Evolutionary conservation across 345 rosid species (phyloP).

Genomic region (Brassica napus): DNA sequence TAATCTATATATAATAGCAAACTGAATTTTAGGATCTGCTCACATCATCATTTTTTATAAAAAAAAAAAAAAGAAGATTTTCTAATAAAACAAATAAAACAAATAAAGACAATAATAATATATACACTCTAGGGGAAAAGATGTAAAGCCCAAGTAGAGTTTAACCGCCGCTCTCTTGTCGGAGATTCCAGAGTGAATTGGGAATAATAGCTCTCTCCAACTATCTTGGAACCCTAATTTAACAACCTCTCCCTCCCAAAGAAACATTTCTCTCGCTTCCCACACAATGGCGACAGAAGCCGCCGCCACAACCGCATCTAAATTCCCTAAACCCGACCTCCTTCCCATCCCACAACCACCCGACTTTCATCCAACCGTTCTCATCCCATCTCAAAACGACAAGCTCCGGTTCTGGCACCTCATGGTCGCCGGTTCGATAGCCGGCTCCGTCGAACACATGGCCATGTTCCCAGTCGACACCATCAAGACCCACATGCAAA

Average conservation of each 20-base stretch:
- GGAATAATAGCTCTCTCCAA: slow-evolving; percentile 24
- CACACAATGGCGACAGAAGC: slow-evolving; percentile 60
- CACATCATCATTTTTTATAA: too few species aligned
- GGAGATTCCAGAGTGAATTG: slow-evolving; percentile 34
- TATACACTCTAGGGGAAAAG: not conserved
- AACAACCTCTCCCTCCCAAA: not conserved
- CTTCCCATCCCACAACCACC: slow-evolving; percentile 57
- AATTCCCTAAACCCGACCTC: slow-evolving; percentile 48
- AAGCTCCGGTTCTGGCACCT: slow-evolving; percentile 90
- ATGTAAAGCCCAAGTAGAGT: slow-evolving; percentile 9
- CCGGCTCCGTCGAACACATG: slow-evolving; percentile 95
- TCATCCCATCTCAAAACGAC: slow-evolving; percentile 45
- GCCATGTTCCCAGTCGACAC: slow-evolving; percentile 99
- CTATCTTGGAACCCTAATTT: slow-evolving; percentile 32
- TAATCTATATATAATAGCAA: too few species aligned
- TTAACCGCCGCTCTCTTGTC: slow-evolving; percentile 36
- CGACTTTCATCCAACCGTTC: slow-evolving; percentile 57
- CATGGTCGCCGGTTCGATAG: slow-evolving; percentile 93
- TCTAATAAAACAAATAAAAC: not conserved
- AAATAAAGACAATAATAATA: not conserved
- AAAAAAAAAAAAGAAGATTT: too few species aligned
- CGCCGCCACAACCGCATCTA: slow-evolving; percentile 29
- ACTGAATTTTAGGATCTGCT: too few species aligned
- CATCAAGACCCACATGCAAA: slow-evolving; percentile 96
- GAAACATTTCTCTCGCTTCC: not conserved